Evolutionary conservation across 306 rosid species (phyloP).

Genomic region (Acmispon strigosus): DNA sequence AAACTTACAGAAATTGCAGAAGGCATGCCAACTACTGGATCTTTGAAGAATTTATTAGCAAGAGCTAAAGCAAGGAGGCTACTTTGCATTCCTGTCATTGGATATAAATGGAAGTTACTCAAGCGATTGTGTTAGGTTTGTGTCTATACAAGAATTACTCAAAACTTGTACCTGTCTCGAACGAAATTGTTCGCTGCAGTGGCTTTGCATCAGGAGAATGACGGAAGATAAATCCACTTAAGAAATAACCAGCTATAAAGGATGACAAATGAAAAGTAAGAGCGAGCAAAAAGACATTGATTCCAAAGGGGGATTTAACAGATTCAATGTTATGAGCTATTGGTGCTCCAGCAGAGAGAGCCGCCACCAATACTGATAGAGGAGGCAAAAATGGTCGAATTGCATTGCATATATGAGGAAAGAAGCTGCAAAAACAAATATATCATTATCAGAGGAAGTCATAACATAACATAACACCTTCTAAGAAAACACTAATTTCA

Average conservation of each 20-base stretch:
- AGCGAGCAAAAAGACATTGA: constrained; percentile 48
- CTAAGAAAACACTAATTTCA: neutral
- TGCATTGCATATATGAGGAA: constrained; percentile 52
- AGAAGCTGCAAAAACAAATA: constrained; percentile 46
- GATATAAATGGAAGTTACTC: no score
- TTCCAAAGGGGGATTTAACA: constrained; percentile 66
- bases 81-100: constrained; percentile 87
- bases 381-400: constrained; percentile 79
- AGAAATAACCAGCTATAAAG: constrained; percentile 55
- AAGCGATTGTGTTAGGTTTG: no score
- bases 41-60: constrained; percentile 81
- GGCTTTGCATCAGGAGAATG: constrained; percentile 51
- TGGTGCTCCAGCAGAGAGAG: constrained; percentile 88
- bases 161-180: constrained; percentile 65
- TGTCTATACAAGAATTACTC: no score
- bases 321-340: constrained; percentile 67
- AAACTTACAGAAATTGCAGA: constrained; percentile 90
- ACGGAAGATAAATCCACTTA: constrained; percentile 55
- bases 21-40: constrained; percentile 77
- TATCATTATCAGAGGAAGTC: neutral
- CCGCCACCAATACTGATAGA: constrained; percentile 64
- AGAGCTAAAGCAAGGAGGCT: constrained; percentile 96
- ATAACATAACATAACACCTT: neutral
- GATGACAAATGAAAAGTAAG: constrained; percentile 64
- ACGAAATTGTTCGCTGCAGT: constrained; percentile 79